A percentile compares a stretch with the other conserved stretches of the same genome.
These are phyloP conservation scores for Alternaria atra DNA, from an alignment of 2,329 filamentous ascomycete genomes.

Conservation along the genomic window DNA sequence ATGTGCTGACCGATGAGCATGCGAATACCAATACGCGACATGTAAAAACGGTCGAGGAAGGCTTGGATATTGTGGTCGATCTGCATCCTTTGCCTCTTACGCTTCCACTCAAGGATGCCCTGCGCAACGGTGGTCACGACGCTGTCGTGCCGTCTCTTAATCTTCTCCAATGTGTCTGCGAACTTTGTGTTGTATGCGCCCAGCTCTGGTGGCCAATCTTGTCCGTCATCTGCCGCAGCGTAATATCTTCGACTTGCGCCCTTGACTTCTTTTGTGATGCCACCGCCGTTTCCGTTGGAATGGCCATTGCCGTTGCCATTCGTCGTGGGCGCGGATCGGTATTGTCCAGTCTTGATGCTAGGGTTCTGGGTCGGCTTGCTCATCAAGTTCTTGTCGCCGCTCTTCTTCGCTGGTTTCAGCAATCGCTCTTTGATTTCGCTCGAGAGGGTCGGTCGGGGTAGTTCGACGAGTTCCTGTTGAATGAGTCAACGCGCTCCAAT, in stretches of 20 bases:
- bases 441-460: constrained; percentile 79
- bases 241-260: constrained; percentile 78
- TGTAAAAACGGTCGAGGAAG: constrained; percentile 98
- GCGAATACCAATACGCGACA: constrained; percentile 98
- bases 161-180: constrained; percentile 85
- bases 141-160: constrained; percentile 94
- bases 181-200: constrained; percentile 94
- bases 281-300: constrained; percentile 58
- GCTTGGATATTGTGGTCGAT: constrained; percentile 97
- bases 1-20: constrained; percentile 99
- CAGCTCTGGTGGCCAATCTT: constrained; percentile 92
- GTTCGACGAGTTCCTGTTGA: constrained; percentile 84
- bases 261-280: constrained; percentile 59
- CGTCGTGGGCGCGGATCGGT: constrained; percentile 65
- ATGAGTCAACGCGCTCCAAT: constrained; percentile 38
- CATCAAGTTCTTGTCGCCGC: constrained; percentile 72
- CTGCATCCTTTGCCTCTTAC: constrained; percentile 93
- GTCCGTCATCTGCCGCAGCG: constrained; percentile 85
- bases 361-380: constrained; percentile 89
- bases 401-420: constrained; percentile 71
- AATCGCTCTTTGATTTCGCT: constrained; percentile 81
- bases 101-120: constrained; percentile 97
- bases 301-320: constrained; percentile 50
- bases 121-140: constrained; percentile 98
- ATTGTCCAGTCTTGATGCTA: constrained; percentile 84